Evolutionary conservation across 805 yeast genomes (phyloP).

Genomic region (Scheffersomyces spartinae): DNA sequence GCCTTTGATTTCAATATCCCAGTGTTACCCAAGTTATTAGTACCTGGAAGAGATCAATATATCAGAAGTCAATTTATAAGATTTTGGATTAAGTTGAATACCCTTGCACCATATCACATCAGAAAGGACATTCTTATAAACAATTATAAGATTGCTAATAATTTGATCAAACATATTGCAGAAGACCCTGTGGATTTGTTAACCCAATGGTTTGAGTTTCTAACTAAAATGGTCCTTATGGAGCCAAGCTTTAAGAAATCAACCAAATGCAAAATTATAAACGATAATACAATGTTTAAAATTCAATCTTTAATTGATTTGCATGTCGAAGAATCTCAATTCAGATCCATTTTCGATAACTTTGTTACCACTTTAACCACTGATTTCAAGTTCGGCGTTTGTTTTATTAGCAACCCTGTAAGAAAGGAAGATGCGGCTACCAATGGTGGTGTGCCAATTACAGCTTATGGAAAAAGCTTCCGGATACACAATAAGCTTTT

Average conservation of each 20-base stretch:
- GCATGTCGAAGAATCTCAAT: constrained; percentile 16
- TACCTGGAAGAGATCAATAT: constrained; percentile 40
- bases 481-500: constrained; percentile 58
- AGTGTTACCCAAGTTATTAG: constrained; percentile 48
- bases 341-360: constrained; percentile 28
- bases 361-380: constrained; percentile 41
- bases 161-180: constrained; percentile 56
- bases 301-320: constrained; percentile 36
- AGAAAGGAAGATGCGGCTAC: constrained; percentile 8
- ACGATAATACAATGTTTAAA: constrained; percentile 60
- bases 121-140: constrained; percentile 55
- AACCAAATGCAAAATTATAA: constrained; percentile 64
- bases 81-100: constrained; percentile 48
- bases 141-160: constrained; percentile 46
- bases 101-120: constrained; percentile 37
- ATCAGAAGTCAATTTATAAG: constrained; percentile 49
- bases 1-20: constrained; percentile 58
- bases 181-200: constrained; percentile 40
- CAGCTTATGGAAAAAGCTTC: constrained; percentile 40
- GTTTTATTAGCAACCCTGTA: constrained; percentile 26
- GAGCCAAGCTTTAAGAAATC: constrained; percentile 55
- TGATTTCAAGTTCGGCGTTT: constrained; percentile 39
- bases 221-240: constrained; percentile 39
- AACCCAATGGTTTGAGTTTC: constrained; percentile 28
- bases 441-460: constrained; percentile 33